Evolutionary conservation across 345 rosid genomes (phyloP), one percentile per base, ranked within the genome.

Genomic region (Cardamine occulta): DNA sequence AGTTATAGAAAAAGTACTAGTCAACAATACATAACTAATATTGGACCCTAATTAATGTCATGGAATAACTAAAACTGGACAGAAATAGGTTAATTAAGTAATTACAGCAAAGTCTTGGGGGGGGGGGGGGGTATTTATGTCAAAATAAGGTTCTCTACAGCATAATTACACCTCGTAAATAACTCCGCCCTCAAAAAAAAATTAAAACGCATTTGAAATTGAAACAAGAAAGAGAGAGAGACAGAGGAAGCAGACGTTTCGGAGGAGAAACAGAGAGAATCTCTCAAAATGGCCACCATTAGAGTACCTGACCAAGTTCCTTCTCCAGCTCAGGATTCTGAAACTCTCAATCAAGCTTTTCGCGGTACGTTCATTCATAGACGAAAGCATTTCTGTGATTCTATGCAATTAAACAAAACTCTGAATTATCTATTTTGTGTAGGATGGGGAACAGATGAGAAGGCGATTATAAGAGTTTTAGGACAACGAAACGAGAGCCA

Each of bases 361-460:
- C 64, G 84, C 24, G 99, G 99, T 93, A 44, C 40, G 67, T 66
- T 44, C 52, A 7, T 55, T 47, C 26, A 52, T 7, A 19, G 3
- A 45, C 18, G 2, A 35, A 9, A 63, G 34, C 39, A 32, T 68
- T 68, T 26, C 34, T 55, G 47, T 57, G 31, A 13, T 28, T 69
- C 32, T 2, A 2, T 21, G 66, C 47, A 37, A 53, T 61, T 37
- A 2, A 56, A 56, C 2, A 3, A 15, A 14, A 28, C 35, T 61
- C 47, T 57, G n/a, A 14, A 0, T 34, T 35, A 2, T 69, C 8
- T 63, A 4, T 52, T n/a, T 40, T 58, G 10, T 73, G 10, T 59
- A 95, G 97, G 99, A 68, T 66, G 84, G 74, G 96, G 97, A 65
- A 89, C 93, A 13, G 93, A 92, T 63, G 97, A 88, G 85, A 84